phyloP scores from a whole-genome alignment of 176 grass and related monocot species.

The Triticum turgidum region DNA sequence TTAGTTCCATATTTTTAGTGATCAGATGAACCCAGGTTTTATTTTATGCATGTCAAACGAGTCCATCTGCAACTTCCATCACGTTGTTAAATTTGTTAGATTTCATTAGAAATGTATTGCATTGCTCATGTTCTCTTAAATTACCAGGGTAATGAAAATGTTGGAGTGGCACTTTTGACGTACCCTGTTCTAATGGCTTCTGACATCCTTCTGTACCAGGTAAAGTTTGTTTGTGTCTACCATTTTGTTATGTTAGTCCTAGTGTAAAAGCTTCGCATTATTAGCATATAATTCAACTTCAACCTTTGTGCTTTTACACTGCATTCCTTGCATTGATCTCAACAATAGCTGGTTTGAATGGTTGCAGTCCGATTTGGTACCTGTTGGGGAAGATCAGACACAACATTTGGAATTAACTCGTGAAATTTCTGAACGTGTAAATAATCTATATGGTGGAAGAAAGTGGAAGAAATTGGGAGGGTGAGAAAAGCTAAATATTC shows the following conservation, averaged over 20 bases:
- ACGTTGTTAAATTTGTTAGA: background rate
- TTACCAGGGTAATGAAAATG: conserved; percentile 95
- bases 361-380: conserved; percentile 93
- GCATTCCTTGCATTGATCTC: background rate
- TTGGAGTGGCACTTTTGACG: conserved; percentile 89
- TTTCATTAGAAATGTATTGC: background rate
- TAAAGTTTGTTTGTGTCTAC: conserved; percentile 40
- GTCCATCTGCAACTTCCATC: background rate
- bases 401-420: conserved; percentile 97
- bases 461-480: conserved; percentile 99
- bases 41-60: conserved; percentile 15
- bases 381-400: conserved; percentile 99
- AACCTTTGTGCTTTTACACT: conserved; percentile 15
- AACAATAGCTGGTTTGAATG: conserved; percentile 32
- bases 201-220: conserved; percentile 98
- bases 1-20: background rate
- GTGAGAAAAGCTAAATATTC: conserved; percentile 33
- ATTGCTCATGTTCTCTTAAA: conserved; percentile 3
- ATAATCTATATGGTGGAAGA: conserved; percentile 89
- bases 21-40: conserved; percentile 8
- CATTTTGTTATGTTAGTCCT: background rate
- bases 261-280: conserved; percentile 1
- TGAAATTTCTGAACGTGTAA: conserved; percentile 89
- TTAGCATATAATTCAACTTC: conserved; percentile 16
- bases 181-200: conserved; percentile 99